These are phyloP conservation scores for Colletotrichum truncatum DNA, from an alignment of 2,329 filamentous ascomycete species.

Conservation along the genomic window DNA sequence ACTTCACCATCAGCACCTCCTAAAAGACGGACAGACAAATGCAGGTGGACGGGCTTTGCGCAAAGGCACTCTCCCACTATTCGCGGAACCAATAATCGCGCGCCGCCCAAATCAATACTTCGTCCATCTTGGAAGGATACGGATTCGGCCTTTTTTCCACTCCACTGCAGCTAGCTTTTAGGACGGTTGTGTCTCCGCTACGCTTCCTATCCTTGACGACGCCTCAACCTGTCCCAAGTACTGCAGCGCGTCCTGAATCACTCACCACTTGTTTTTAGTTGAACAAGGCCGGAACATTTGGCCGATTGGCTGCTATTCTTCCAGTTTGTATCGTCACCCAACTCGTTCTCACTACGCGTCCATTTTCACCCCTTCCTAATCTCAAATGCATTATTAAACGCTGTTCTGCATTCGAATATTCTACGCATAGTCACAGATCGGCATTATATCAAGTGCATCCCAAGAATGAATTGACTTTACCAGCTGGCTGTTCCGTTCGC, in stretches of 20 bases:
- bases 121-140: constrained; percentile 1
- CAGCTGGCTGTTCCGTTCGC: neutral
- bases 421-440: neutral
- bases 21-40: neutral
- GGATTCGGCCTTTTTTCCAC: neutral
- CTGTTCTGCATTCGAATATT: neutral
- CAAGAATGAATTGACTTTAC: neutral
- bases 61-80: neutral
- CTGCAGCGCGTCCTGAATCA: neutral
- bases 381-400: too few species aligned
- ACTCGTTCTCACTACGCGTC: too few species aligned
- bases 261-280: neutral
- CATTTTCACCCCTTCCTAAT: too few species aligned
- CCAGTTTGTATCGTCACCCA: neutral
- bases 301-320: neutral
- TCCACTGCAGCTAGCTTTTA: neutral
- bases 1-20: neutral
- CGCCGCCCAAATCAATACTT: neutral
- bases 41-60: neutral
- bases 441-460: neutral
- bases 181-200: constrained; percentile 1
- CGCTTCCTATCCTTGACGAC: constrained; percentile 12
- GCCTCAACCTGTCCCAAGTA: constrained; percentile 15
- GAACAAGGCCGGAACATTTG: neutral
- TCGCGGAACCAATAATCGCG: neutral